phyloP scores from a whole-genome alignment of 352 stramenopile genomes.

The Globisporangium splendens region DNA sequence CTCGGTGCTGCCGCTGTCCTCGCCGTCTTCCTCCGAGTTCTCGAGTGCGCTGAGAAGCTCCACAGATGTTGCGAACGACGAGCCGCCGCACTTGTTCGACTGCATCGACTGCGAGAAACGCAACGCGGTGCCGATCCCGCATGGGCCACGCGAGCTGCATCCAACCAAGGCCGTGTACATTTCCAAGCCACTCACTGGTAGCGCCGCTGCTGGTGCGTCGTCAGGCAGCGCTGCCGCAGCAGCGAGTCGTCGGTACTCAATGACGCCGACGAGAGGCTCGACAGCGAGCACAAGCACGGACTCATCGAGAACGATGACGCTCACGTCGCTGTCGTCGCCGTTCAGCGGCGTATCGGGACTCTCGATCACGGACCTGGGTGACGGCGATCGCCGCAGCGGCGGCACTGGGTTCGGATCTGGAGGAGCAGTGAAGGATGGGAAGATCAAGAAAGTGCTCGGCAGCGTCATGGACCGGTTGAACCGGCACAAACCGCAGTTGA shows the following conservation, averaged over 20 bases:
- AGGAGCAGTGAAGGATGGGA: slow-evolving; percentile 35
- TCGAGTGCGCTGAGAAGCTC: slow-evolving; percentile 8
- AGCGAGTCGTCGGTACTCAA: slow-evolving; percentile 27
- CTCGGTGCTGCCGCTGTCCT: slow-evolving; percentile 2
- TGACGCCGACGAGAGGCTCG: slow-evolving; percentile 18
- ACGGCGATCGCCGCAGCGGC: slow-evolving; percentile 26
- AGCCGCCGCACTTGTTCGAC: slow-evolving; percentile 54
- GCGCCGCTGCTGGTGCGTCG: neutral
- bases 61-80: slow-evolving; percentile 13
- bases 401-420: slow-evolving; percentile 17
- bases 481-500: slow-evolving; percentile 54
- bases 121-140: slow-evolving; percentile 23
- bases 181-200: slow-evolving; percentile 36
- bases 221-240: slow-evolving; percentile 11
- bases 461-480: slow-evolving; percentile 67
- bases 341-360: slow-evolving; percentile 1
- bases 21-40: slow-evolving; percentile 6
- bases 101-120: slow-evolving; percentile 48
- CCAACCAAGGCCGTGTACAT: slow-evolving; percentile 66
- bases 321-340: slow-evolving; percentile 10
- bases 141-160: slow-evolving; percentile 61
- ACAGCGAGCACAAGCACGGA: slow-evolving; percentile 5
- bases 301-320: slow-evolving; percentile 3
- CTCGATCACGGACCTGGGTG: slow-evolving; percentile 7
- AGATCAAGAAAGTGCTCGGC: slow-evolving; percentile 81